Percentiles rank a stretch among this genome's conserved stretches.
phyloP scores from a whole-genome alignment of 106 monocot genomes.

The Allium fistulosum region DNA sequence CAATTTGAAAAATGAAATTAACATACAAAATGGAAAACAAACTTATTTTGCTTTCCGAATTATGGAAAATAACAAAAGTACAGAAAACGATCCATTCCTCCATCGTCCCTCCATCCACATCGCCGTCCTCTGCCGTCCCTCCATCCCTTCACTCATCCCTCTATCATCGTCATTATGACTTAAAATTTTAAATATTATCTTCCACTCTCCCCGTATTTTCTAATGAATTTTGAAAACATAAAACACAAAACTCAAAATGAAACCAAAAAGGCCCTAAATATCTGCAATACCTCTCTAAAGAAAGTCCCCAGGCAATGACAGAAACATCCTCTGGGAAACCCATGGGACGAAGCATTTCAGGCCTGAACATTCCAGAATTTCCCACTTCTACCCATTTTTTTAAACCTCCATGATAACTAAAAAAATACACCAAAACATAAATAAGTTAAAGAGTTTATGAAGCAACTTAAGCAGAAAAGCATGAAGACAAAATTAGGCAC shows the following conservation, averaged over 20 bases:
- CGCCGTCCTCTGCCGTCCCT: no score
- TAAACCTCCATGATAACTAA: conserved; percentile 86
- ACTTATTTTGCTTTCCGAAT: background rate
- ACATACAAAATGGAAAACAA: no score
- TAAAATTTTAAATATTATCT: no score
- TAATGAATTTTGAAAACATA: background rate
- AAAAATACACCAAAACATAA: background rate
- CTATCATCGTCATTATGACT: no score
- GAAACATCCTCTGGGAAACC: conserved; percentile 92
- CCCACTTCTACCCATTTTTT: conserved; percentile 97
- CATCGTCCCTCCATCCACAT: no score
- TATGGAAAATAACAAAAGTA: background rate
- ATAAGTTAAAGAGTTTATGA: background rate
- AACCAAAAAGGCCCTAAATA: background rate
- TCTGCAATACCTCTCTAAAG: conserved; percentile 70
- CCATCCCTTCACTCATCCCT: no score
- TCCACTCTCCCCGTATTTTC: background rate
- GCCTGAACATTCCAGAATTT: conserved; percentile 97
- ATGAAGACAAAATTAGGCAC: background rate
- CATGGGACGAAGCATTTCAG: conserved; percentile 96
- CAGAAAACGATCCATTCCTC: no score
- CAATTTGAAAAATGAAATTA: no score
- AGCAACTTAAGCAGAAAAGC: background rate
- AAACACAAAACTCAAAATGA: background rate
- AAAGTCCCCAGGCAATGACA: conserved; percentile 98